Base-by-base conservation (phyloP, 345 rosid genomes). In the Toxicodendron radicans region DNA sequence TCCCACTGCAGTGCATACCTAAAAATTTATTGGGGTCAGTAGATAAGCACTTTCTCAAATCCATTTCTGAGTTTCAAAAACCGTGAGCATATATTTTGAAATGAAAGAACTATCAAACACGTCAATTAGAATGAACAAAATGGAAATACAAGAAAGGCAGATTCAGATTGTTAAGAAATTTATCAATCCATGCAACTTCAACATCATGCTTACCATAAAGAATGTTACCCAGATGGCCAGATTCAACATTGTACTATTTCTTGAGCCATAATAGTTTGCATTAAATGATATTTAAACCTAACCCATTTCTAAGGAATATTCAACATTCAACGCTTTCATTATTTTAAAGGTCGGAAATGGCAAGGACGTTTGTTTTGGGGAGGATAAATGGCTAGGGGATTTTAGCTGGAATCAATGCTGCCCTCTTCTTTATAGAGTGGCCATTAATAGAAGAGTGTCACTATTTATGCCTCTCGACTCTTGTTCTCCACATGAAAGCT, bases 1-100 rank as follows among this genome's bases (percentile, higher is more conserved):
- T 95, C 99, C 98, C 99, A 93, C 82, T 89, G 95, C 78, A 93
- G 82, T 10, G 81, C 93, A 83, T 92, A 92, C 88, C 99, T 95
- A 80, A 70, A 70, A 69, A 64, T 45, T 64, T 23, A 66, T 58
- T 49, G 24, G n/a, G 20, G 75, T 64, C 32, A 51, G 52, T 21
- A 52, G 62, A 17, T 33, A 71, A 18, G 16, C 49, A 27, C 24
- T 53, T 48, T 4, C 7, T 52, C 8, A 46, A 71, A 58, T 75
- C 48, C 71, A 35, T 53, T 73, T 66, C 54, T 53, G 49, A 66
- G 59, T 54, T 12, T 13, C 20, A 53, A 27, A 63, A 56, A 68
- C 64, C 38, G 7, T 58, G 20, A 60, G 43, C 66, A 54, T 68
- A n/a, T 32, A 4, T 46, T 21, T 56, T 64, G 41, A 24, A 46